A percentile compares a stretch with the other conserved stretches of the same genome.
phyloP scores from a whole-genome alignment of 2,329 filamentous ascomycete genomes.

The Aspergillus felis region DNA sequence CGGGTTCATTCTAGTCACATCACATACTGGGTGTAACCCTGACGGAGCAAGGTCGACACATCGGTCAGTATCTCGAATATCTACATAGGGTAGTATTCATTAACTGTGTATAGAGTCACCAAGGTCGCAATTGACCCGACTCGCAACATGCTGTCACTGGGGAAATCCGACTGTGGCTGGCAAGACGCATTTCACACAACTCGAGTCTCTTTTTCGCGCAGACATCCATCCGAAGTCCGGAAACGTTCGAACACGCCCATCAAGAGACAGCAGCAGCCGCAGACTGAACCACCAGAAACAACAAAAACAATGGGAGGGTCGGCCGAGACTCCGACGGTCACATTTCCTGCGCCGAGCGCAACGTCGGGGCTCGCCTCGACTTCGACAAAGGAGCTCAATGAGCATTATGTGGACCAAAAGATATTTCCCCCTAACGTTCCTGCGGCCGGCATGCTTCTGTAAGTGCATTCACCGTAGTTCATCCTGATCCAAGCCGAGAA shows the following conservation, averaged over 20 bases:
- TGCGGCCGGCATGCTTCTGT: slow-evolving; percentile 1
- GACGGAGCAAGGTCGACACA: slow-evolving; percentile 16
- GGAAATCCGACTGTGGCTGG: slow-evolving; percentile 10
- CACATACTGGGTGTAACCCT: slow-evolving; percentile 16
- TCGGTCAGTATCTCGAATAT: slow-evolving; percentile 10
- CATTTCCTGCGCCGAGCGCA: not conserved
- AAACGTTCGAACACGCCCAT: slow-evolving; percentile 1
- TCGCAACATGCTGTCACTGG: slow-evolving; percentile 3
- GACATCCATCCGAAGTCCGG: slow-evolving; percentile 4
- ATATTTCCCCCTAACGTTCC: slow-evolving; percentile 3
- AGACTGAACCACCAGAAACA: not conserved
- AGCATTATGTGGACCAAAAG: not conserved
- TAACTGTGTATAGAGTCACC: not conserved
- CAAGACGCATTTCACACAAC: slow-evolving; percentile 14
- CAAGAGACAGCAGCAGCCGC: not conserved
- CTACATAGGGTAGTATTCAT: not conserved
- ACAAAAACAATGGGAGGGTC: not conserved
- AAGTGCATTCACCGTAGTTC: not conserved
- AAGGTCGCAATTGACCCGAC: slow-evolving; percentile 5
- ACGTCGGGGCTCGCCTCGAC: slow-evolving; percentile 1
- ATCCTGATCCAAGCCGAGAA: not conserved
- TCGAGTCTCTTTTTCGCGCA: slow-evolving; percentile 14
- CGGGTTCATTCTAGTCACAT: slow-evolving; percentile 14
- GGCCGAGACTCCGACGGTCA: not conserved
- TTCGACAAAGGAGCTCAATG: slow-evolving; percentile 1